phyloP scores from a whole-genome alignment of 768 basidiomycete genomes.

The Suillus luteus region DNA sequence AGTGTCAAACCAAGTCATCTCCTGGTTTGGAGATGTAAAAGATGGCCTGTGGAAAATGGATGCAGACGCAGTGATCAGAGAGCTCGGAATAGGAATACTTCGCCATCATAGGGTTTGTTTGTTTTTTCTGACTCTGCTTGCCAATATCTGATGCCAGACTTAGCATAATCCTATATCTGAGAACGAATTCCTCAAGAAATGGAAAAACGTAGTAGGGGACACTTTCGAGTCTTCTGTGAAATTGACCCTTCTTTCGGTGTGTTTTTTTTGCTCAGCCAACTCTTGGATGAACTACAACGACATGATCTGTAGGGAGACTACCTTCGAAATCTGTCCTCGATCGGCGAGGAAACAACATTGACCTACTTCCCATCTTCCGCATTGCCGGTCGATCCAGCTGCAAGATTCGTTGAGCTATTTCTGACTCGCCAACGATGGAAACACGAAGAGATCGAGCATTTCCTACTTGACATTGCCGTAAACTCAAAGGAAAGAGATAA shows the following conservation, averaged over 20 bases:
- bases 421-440: constrained; percentile 76
- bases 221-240: constrained; percentile 66
- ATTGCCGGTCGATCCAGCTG: constrained; percentile 75
- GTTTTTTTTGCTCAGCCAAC: constrained; percentile 5
- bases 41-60: constrained; percentile 69
- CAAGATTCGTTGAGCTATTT: constrained; percentile 89
- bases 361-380: constrained; percentile 75
- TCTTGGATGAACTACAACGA: neutral
- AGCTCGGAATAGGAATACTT: constrained; percentile 79
- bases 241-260: constrained; percentile 68
- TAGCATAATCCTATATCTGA: constrained; percentile 64
- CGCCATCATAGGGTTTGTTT: constrained; percentile 54
- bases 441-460: constrained; percentile 77
- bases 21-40: constrained; percentile 75
- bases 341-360: constrained; percentile 42
- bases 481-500: constrained; percentile 87
- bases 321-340: constrained; percentile 45
- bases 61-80: constrained; percentile 57
- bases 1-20: constrained; percentile 70
- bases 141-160: neutral
- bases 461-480: constrained; percentile 80
- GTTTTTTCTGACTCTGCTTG: neutral
- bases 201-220: constrained; percentile 80
- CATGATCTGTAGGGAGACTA: constrained; percentile 73
- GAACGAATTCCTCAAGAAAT: constrained; percentile 58